Evolutionary conservation across 2,329 filamentous ascomycete species (phyloP).

Genomic region (Fusarium brachygibbosum): DNA sequence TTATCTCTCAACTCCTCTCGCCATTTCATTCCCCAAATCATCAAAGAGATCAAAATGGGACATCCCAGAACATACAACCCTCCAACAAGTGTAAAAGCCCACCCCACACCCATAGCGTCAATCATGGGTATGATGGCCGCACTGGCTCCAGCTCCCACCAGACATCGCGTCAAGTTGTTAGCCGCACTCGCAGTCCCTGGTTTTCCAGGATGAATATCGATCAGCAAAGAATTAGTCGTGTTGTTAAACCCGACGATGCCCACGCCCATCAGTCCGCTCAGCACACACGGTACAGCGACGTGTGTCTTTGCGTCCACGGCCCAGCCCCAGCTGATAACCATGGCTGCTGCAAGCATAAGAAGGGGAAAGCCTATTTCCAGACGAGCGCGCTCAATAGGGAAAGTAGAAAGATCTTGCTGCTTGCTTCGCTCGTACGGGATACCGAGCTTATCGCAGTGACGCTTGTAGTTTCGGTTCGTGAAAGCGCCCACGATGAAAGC

Average conservation of each 20-base stretch:
- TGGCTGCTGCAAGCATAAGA: constrained; percentile 62
- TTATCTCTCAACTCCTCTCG: constrained; percentile 53
- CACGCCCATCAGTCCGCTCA: constrained; percentile 62
- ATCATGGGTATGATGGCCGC: constrained; percentile 67
- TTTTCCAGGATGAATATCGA: constrained; percentile 67
- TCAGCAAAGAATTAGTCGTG: constrained; percentile 64
- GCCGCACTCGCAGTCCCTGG: constrained; percentile 68
- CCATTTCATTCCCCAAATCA: constrained; percentile 61
- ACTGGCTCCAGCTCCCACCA: constrained; percentile 66
- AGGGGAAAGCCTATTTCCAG: constrained; percentile 65
- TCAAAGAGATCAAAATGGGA: constrained; percentile 58
- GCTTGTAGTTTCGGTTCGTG: constrained; percentile 77
- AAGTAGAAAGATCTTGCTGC: constrained; percentile 62
- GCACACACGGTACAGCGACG: constrained; percentile 62
- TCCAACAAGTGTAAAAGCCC: constrained; percentile 65
- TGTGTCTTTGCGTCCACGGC: constrained; percentile 58
- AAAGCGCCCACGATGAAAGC: constrained; percentile 64
- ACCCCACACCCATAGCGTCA: constrained; percentile 63
- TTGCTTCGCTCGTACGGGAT: constrained; percentile 67
- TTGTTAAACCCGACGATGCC: constrained; percentile 69
- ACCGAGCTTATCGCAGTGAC: constrained; percentile 67
- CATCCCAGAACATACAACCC: constrained; percentile 57
- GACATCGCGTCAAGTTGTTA: constrained; percentile 68
- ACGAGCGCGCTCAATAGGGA: constrained; percentile 66
- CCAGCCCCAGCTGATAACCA: constrained; percentile 67